Evolutionary conservation across 2,329 filamentous ascomycete genomes (phyloP).

Genomic region (Alternaria arbusti): DNA sequence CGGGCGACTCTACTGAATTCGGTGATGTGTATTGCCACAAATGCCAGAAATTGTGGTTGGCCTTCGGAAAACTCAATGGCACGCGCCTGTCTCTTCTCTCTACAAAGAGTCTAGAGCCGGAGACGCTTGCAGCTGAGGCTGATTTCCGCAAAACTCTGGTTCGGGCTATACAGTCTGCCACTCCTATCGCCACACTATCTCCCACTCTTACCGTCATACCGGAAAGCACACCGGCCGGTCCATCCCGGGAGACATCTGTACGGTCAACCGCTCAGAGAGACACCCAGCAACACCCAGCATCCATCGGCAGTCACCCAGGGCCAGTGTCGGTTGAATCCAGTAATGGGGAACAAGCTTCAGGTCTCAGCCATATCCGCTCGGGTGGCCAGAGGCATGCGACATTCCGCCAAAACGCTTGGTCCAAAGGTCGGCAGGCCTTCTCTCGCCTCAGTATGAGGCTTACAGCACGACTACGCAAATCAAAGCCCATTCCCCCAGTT

Average conservation of each 20-base stretch:
- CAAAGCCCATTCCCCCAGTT: not conserved
- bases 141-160: conserved; percentile 25
- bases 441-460: not conserved
- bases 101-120: conserved; percentile 21
- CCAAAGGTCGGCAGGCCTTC: not conserved
- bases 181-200: conserved; percentile 23
- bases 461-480: not conserved
- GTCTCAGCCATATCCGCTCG: not conserved
- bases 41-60: conserved; percentile 33
- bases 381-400: not conserved
- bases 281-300: not conserved
- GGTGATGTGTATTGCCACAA: conserved; percentile 30
- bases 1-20: conserved; percentile 14
- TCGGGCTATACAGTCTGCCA: conserved; percentile 28
- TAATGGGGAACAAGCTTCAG: not conserved
- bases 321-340: not conserved
- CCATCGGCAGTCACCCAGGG: not conserved
- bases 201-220: conserved; percentile 22
- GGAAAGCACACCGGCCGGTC: conserved; percentile 15
- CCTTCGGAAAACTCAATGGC: conserved; percentile 29
- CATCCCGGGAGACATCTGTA: conserved; percentile 17
- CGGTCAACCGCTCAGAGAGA: not conserved
- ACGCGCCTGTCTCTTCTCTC: conserved; percentile 37
- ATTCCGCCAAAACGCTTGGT: not conserved
- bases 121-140: conserved; percentile 20